A percentile compares a stretch with the other conserved stretches of the same genome.
Evolutionary conservation across 768 basidiomycete species (phyloP).

Genomic region (Coprinopsis sp.): DNA sequence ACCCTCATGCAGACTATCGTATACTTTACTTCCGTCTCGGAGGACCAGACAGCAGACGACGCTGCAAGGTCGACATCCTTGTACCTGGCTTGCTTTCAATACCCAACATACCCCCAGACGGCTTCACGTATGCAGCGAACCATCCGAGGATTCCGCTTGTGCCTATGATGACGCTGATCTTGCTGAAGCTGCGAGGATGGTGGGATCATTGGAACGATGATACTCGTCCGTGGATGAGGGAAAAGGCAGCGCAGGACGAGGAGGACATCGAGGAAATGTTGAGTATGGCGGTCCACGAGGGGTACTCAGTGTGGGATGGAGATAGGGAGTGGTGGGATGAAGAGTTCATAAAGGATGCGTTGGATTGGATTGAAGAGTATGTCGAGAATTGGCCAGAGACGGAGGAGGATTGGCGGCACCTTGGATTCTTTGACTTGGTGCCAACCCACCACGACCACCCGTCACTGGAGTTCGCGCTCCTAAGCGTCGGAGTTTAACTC

Average conservation of each 20-base stretch:
- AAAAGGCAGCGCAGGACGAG: conserved; percentile 1
- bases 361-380: not conserved
- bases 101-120: not conserved
- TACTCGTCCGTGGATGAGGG: not conserved
- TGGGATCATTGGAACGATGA: too few species aligned
- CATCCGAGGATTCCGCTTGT: not conserved
- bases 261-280: not conserved
- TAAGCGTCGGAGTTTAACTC: too few species aligned
- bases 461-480: too few species aligned
- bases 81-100: conserved; percentile 8
- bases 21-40: conserved; percentile 11
- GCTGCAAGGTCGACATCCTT: conserved; percentile 14
- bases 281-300: not conserved
- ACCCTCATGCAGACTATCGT: conserved; percentile 5
- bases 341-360: not conserved
- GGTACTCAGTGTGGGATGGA: not conserved
- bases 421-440: too few species aligned
- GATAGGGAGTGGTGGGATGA: not conserved
- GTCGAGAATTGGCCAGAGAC: not conserved
- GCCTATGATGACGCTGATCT: conserved; percentile 4
- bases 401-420: not conserved
- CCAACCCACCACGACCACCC: too few species aligned
- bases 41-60: not conserved
- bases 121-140: not conserved
- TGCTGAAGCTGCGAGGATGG: conserved; percentile 1